These are phyloP conservation scores for Calonectria hongkongensis DNA, from an alignment of 2,329 filamentous ascomycete genomes.

Conservation along the genomic window DNA sequence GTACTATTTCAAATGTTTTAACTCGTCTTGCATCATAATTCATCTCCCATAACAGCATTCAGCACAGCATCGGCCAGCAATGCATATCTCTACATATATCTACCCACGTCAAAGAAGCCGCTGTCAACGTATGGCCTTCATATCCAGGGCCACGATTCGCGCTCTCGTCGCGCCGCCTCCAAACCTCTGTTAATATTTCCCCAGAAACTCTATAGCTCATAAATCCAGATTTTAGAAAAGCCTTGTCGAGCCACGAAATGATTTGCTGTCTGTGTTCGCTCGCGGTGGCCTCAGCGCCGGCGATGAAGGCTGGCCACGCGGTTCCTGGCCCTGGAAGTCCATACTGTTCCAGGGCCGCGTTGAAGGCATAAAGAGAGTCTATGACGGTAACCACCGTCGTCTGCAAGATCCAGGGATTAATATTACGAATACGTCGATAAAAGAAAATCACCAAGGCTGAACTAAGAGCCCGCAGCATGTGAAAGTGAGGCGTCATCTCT, in stretches of 20 bases:
- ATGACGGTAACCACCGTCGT: constrained; percentile 48
- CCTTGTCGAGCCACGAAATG: constrained; percentile 47
- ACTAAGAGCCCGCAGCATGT: constrained; percentile 48
- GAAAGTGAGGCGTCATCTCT: constrained; percentile 46
- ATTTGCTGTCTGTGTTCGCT: constrained; percentile 43
- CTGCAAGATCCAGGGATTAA: constrained; percentile 47
- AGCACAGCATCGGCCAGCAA: constrained; percentile 47
- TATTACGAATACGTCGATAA: constrained; percentile 49
- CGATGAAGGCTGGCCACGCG: constrained; percentile 50
- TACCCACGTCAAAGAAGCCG: constrained; percentile 49
- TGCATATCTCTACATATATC: constrained; percentile 49
- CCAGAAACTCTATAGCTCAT: constrained; percentile 46
- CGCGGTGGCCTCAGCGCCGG: constrained; percentile 47
- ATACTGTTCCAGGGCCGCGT: constrained; percentile 46
- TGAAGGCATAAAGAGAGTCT: constrained; percentile 44
- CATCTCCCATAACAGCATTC: not conserved
- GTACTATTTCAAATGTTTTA: too few species aligned
- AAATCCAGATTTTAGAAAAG: constrained; percentile 46
- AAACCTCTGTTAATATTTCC: constrained; percentile 47
- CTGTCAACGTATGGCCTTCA: constrained; percentile 19
- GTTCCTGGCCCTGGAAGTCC: constrained; percentile 46
- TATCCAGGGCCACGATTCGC: constrained; percentile 22
- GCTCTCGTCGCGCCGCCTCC: constrained; percentile 47
- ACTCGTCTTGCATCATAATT: too few species aligned
- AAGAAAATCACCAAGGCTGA: constrained; percentile 49